Conservation (phyloP, 2,329 filamentous ascomycete genomes). For the Colletotrichum ledebouriae region DNA sequence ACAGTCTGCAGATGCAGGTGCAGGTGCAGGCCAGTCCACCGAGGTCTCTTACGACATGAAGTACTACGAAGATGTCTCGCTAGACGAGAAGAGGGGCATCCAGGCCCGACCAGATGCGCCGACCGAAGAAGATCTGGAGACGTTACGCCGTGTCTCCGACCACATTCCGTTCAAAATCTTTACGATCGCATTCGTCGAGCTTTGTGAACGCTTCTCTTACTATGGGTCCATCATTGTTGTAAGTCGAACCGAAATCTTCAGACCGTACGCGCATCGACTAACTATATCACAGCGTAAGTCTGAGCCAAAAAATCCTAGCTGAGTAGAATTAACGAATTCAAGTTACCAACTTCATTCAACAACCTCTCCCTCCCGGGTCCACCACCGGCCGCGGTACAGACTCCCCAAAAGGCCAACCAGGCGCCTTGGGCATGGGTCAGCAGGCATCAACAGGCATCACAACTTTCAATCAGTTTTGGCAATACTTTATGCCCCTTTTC, state of each 20-base stretch:
- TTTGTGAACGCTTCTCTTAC: slow-evolving; percentile 81
- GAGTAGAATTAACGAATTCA: neutral
- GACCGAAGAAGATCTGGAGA: slow-evolving; percentile 65
- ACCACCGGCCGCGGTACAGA: slow-evolving; percentile 62
- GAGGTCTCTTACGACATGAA: slow-evolving; percentile 34
- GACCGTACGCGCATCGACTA: neutral
- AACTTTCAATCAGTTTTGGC: slow-evolving; percentile 70
- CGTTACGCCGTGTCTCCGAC: slow-evolving; percentile 67
- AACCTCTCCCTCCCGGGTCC: slow-evolving; percentile 67
- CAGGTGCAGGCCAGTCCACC: slow-evolving; percentile 47
- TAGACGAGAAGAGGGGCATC: slow-evolving; percentile 49
- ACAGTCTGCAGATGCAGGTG: slow-evolving; percentile 42
- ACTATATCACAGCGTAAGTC: slow-evolving; percentile 23
- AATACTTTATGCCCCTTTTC: slow-evolving; percentile 70
- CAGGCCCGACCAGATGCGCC: slow-evolving; percentile 49
- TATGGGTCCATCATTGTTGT: slow-evolving; percentile 77
- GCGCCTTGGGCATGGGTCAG: slow-evolving; percentile 71
- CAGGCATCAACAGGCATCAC: slow-evolving; percentile 61
- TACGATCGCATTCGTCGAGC: slow-evolving; percentile 75
- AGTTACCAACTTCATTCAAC: slow-evolving; percentile 74
- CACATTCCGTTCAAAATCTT: slow-evolving; percentile 71
- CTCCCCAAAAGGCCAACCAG: slow-evolving; percentile 54
- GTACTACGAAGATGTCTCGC: slow-evolving; percentile 42
- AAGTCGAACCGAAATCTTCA: slow-evolving; percentile 53
- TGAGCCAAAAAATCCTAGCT: no score